phyloP scores from a whole-genome alignment of 139 green algal genomes.

The Volvox africanus region DNA sequence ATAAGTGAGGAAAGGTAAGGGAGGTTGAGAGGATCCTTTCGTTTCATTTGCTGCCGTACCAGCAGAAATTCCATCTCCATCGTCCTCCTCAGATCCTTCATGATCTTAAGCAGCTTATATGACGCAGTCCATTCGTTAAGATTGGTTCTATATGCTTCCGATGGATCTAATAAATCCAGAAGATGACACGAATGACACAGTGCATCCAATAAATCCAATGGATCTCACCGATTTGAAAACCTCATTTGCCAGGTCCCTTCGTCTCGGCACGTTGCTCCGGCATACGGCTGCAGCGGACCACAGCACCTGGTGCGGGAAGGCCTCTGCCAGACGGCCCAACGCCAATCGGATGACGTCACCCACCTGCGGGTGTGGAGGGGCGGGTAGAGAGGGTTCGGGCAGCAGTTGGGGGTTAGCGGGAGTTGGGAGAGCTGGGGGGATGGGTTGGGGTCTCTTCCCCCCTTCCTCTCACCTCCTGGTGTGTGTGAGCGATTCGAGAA shows the following conservation, averaged over 20 bases:
- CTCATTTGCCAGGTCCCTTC: slow-evolving; percentile 60
- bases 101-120: too few species aligned
- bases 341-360: slow-evolving; percentile 40
- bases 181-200: too few species aligned
- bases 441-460: background rate
- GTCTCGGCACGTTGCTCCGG: slow-evolving; percentile 62
- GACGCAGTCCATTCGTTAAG: too few species aligned
- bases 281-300: slow-evolving; percentile 85
- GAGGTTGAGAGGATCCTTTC: too few species aligned
- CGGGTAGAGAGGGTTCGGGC: background rate
- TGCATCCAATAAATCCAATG: too few species aligned
- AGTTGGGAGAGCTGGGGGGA: background rate
- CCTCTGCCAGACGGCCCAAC: slow-evolving; percentile 52
- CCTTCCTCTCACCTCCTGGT: slow-evolving; percentile 70
- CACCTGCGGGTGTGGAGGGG: background rate
- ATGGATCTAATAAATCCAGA: too few species aligned
- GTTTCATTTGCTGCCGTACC: too few species aligned
- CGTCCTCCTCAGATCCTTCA: too few species aligned
- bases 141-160: too few species aligned
- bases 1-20: background rate
- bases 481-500: slow-evolving; percentile 89
- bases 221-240: slow-evolving; percentile 35
- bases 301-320: slow-evolving; percentile 81
- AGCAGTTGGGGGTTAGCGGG: background rate
- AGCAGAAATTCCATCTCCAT: too few species aligned